These are phyloP conservation scores for Artemisia princeps DNA, from an alignment of 140 eudicot genomes.

Conservation along the genomic window DNA sequence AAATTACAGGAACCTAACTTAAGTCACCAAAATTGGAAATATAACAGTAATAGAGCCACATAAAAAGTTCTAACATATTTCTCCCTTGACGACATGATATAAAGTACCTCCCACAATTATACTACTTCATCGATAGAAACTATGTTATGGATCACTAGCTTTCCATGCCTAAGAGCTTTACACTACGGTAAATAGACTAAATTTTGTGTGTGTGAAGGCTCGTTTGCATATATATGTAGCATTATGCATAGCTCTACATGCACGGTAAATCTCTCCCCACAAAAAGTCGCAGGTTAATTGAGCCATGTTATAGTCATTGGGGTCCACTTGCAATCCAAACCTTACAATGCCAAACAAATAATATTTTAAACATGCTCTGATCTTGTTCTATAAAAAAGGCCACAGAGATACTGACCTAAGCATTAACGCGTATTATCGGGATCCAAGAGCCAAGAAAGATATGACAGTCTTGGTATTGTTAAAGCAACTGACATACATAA, in stretches of 20 bases:
- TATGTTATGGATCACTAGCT: background rate
- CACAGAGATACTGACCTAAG: background rate
- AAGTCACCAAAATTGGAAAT: background rate
- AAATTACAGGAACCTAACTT: background rate
- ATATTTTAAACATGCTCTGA: background rate
- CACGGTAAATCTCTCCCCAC: conserved; percentile 2
- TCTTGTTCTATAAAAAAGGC: conserved; percentile 1
- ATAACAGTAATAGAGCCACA: background rate
- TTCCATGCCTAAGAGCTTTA: conserved; percentile 3
- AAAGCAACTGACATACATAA: conserved; percentile 7
- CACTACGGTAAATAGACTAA: background rate
- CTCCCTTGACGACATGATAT: conserved; percentile 1
- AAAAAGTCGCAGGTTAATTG: background rate
- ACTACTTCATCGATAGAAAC: background rate
- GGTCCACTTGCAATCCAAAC: background rate
- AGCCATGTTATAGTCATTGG: too few species aligned
- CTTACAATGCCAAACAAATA: background rate
- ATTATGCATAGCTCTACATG: conserved; percentile 6
- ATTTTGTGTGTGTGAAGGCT: background rate
- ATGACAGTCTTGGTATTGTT: background rate
- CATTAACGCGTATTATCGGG: conserved; percentile 7
- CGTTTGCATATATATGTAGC: background rate
- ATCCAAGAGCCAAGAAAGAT: conserved; percentile 7
- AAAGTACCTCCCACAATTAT: background rate
- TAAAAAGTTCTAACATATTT: background rate